Percentiles rank a stretch among this genome's conserved stretches.
Evolutionary conservation across 495 filamentous ascomycete genomes (phyloP).

Genomic region (Polyplosphaeria fusca): DNA sequence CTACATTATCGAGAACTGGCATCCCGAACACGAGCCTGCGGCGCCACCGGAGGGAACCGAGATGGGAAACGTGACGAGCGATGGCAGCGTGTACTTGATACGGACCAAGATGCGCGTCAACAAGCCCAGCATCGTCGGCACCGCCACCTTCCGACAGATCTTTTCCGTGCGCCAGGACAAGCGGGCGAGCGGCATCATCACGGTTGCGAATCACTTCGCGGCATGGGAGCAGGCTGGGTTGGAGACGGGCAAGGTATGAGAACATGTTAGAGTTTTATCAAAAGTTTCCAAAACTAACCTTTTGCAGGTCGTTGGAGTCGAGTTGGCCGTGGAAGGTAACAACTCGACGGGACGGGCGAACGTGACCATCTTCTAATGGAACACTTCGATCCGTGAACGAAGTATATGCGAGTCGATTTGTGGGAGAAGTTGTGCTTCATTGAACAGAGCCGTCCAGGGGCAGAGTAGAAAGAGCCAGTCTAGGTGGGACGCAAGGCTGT

Average conservation of each 20-base stretch:
- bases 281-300: too few relatives aligned
- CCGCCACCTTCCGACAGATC: constrained; percentile 59
- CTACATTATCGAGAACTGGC: constrained; percentile 60
- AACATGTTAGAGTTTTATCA: too few relatives aligned
- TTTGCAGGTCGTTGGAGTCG: too few relatives aligned
- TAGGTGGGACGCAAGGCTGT: too few relatives aligned
- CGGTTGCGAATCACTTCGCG: constrained; percentile 40
- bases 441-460: too few relatives aligned
- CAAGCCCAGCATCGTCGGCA: constrained; percentile 54
- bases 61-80: constrained; percentile 34
- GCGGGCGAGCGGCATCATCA: constrained; percentile 53
- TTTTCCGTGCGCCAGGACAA: constrained; percentile 55
- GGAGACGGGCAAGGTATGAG: constrained; percentile 39
- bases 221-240: constrained; percentile 40
- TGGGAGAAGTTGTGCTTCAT: too few relatives aligned
- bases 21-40: constrained; percentile 51
- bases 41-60: constrained; percentile 28
- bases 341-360: too few relatives aligned
- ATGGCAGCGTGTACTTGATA: constrained; percentile 33
- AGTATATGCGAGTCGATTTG: too few relatives aligned
- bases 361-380: too few relatives aligned
- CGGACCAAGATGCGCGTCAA: constrained; percentile 31
- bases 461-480: too few relatives aligned
- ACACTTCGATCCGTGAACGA: too few relatives aligned
- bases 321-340: too few relatives aligned